These are phyloP conservation scores for Platanthera zijinensis DNA, from an alignment of 106 monocot species.

Conservation along the genomic window DNA sequence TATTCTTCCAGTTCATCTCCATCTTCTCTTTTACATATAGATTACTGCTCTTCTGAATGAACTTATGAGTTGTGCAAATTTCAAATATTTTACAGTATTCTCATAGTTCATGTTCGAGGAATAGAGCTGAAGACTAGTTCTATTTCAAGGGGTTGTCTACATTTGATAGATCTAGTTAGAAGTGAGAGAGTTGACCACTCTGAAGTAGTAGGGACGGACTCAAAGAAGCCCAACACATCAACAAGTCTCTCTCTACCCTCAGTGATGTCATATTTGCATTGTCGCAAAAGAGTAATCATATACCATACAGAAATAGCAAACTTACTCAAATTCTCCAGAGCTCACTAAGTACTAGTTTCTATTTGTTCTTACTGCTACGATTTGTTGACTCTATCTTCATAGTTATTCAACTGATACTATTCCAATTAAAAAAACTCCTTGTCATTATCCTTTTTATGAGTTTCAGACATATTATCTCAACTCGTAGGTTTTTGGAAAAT, in stretches of 20 bases:
- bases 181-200: slow-evolving; percentile 94
- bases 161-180: slow-evolving; percentile 92
- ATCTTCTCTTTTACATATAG: background rate
- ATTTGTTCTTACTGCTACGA: background rate
- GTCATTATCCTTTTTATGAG: background rate
- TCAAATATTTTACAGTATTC: slow-evolving; percentile 39
- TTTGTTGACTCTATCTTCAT: background rate
- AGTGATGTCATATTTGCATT: slow-evolving; percentile 93
- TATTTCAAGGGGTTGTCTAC: slow-evolving; percentile 66
- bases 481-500: background rate
- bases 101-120: slow-evolving; percentile 88
- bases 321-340: slow-evolving; percentile 96
- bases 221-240: slow-evolving; percentile 92
- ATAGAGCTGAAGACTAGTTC: slow-evolving; percentile 70
- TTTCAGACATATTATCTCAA: background rate
- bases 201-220: slow-evolving; percentile 86
- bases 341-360: slow-evolving; percentile 58
- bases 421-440: background rate
- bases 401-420: background rate
- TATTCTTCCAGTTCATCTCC: background rate
- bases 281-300: slow-evolving; percentile 76
- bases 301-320: slow-evolving; percentile 97
- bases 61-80: background rate
- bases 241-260: slow-evolving; percentile 89
- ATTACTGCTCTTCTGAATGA: background rate